Percentiles rank a stretch among this genome's conserved stretches.
Conservation (phyloP, 1,139 yeast genomes). For the Ogataea hybrid region DNA sequence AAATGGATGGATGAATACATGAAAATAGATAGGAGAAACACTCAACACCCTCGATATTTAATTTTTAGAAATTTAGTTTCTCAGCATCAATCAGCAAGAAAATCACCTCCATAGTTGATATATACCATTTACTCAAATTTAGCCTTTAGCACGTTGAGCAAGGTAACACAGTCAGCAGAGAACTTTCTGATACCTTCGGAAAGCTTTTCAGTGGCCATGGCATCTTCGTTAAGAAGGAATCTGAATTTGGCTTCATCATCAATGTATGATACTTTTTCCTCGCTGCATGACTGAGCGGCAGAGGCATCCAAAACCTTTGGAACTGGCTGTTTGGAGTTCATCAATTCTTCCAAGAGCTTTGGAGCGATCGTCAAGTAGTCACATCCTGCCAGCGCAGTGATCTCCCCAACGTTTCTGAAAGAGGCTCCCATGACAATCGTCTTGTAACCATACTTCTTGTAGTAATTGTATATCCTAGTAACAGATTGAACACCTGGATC, state of each 20-base stretch:
- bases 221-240: constrained; percentile 89
- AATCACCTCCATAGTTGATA: too few relatives aligned
- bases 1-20: too few relatives aligned
- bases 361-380: constrained; percentile 97
- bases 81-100: too few relatives aligned
- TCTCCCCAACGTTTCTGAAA: constrained; percentile 97
- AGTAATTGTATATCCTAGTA: constrained; percentile 87
- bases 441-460: constrained; percentile 94
- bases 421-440: constrained; percentile 99
- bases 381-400: constrained; percentile 95
- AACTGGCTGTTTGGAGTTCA: constrained; percentile 72
- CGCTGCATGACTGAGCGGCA: constrained; percentile 48
- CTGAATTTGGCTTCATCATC: constrained; percentile 90
- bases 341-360: constrained; percentile 82
- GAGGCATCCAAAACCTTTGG: constrained; percentile 75
- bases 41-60: too few relatives aligned
- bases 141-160: constrained; percentile 73
- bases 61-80: too few relatives aligned
- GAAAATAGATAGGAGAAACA: too few relatives aligned
- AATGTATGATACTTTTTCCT: constrained; percentile 74
- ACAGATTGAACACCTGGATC: constrained; percentile 98
- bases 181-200: constrained; percentile 97
- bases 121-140: constrained; percentile 41
- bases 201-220: constrained; percentile 98
- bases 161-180: constrained; percentile 90